These are phyloP conservation scores for Acmispon strigosus DNA, from an alignment of 306 rosid species.

Conservation along the genomic window DNA sequence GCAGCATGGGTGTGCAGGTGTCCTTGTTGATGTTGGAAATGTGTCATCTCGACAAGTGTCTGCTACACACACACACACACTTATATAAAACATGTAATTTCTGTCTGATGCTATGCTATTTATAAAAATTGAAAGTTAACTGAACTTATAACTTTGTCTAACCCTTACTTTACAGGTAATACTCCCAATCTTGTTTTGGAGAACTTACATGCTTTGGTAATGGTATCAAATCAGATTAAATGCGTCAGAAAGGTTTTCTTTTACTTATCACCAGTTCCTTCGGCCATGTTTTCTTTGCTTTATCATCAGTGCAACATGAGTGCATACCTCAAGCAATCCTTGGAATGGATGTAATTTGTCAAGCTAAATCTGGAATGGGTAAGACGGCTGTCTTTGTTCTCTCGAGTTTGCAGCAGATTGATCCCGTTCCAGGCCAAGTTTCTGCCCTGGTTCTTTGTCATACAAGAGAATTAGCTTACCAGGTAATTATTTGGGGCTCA, in stretches of 20 bases:
- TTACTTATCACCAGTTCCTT: constrained; percentile 76
- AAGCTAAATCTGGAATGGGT: constrained; percentile 99
- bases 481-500: constrained; percentile 37
- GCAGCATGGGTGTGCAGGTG: too few species aligned
- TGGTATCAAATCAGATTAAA: constrained; percentile 45
- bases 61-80: too few species aligned
- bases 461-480: constrained; percentile 94
- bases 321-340: constrained; percentile 99
- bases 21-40: too few species aligned
- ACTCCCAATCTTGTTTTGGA: constrained; percentile 59
- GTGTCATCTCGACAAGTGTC: too few species aligned
- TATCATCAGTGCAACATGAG: constrained; percentile 97
- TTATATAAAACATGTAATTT: background rate
- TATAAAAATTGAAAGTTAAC: background rate
- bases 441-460: constrained; percentile 94
- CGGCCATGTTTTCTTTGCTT: constrained; percentile 68
- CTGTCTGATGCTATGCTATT: background rate
- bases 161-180: constrained; percentile 66
- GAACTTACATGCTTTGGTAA: constrained; percentile 61
- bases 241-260: constrained; percentile 55
- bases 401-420: constrained; percentile 92
- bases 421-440: constrained; percentile 93
- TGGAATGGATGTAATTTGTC: constrained; percentile 98
- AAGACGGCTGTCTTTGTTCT: constrained; percentile 98
- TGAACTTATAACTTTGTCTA: background rate